Base-by-base conservation (phyloP, 1,284 basidiomycete genomes). In the Apiotrichum gracile region DNA sequence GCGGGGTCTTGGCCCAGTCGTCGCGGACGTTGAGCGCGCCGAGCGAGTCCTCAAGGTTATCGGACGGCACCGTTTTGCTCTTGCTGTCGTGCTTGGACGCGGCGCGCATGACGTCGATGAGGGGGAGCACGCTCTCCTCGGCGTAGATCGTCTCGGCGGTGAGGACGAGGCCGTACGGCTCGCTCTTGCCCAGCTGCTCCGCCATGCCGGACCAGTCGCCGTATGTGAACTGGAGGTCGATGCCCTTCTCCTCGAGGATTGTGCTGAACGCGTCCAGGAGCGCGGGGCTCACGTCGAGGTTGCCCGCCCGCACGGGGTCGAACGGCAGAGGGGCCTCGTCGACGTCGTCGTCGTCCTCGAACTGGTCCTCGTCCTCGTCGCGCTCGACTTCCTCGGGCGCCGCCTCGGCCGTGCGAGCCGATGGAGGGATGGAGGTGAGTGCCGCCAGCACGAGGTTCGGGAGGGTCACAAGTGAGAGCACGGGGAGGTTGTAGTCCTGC, bases 61-160 rank as follows among this genome's bases (percentile, higher is more conserved):
- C 47, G 12, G 13, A 5, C 5, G 19, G 16, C n/a, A 44, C n/a
- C 43, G 44, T n/a, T 43, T 45, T 19, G 1, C 21, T 22, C 40
- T 42, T 22, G 8, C 27, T 29, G 33, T n/a, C 25, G 26, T 27
- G 52, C 31, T 31, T 14, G 25, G 52, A 39, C 17, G 65, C 63
- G 10, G 49, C 44, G 27, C 65, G 58, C 5, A 83, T 62, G 1
- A 82, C 76, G 26, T 76, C 66, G 14, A 91, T 76, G 22, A 97
- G 77, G n/a, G 83, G 76, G 0, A 77, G 77, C 0, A 96, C 78
- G 54, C 83, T 86, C 0, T 84, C 81, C 25, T 81, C 76, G 12
- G 84, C 79, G 68, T 98, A 97, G 27, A 97, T 91, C 22, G 94
- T 97, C 77, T 98, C 94, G 21, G 89, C 88, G 0, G 90, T 91